These are phyloP conservation scores for Chlamydomonas reinhardtii DNA, from an alignment of 163 green algal species.

Conservation along the genomic window DNA sequence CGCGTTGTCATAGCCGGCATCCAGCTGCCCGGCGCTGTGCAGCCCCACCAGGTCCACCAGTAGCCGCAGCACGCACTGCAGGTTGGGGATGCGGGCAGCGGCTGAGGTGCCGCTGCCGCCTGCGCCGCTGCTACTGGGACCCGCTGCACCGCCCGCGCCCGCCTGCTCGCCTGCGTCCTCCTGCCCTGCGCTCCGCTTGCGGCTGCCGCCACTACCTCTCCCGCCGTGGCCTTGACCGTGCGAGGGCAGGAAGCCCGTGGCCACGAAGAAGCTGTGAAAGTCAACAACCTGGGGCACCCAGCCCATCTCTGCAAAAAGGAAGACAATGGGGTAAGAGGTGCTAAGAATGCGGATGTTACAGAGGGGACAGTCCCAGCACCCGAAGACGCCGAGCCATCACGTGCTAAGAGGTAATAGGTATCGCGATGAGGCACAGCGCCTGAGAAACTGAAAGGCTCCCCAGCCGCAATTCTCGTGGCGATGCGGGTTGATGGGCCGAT, in stretches of 20 bases:
- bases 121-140: background rate
- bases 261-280: background rate
- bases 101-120: no score
- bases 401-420: no score
- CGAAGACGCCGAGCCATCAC: no score
- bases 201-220: background rate
- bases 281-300: slow-evolving; percentile 18
- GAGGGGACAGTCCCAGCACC: no score
- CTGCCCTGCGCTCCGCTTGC: background rate
- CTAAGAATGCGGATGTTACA: no score
- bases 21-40: slow-evolving; percentile 7
- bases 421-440: no score
- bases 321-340: background rate
- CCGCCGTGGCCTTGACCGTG: background rate
- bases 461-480: no score
- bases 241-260: no score
- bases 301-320: slow-evolving; percentile 7
- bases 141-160: no score
- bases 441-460: no score
- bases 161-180: no score
- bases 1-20: slow-evolving; percentile 15
- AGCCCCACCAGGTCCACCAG: slow-evolving; percentile 41
- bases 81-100: background rate
- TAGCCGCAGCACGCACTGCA: slow-evolving; percentile 37
- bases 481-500: no score